Base-by-base conservation (phyloP, 345 rosid species). In the Leavenworthia alabamica region DNA sequence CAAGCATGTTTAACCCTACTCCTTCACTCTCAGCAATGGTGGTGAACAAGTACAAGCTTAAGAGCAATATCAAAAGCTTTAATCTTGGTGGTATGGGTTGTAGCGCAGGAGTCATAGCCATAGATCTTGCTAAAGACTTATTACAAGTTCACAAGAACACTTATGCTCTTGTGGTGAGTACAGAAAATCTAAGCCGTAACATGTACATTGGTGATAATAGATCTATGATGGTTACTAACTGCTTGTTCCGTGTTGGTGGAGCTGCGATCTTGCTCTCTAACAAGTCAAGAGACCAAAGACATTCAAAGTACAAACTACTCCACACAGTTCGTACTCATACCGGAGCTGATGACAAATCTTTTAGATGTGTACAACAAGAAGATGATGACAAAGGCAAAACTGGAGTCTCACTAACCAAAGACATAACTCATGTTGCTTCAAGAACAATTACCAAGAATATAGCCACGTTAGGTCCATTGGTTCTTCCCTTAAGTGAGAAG, bases 271-370 rank as follows among this genome's bases (percentile, higher is more conserved):
- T 90, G 76, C 58, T 88, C 40, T 88, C 97, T 0, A 90, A 90
- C 45, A 85, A 79, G 46, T 33, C 81, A 0, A 28, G 24, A 20
- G 97, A 90, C 24, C 56, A 72, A 39, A 63, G 80, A 27, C 60
- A 85, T 58, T 83, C 96, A 2, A 90, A 86, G 81, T 90, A 88
- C 53, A 80, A 76, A 77, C 85, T 90, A 5, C 79, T 82, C 56
- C 89, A 90, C 60, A 83, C 81, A 22, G 97, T 90, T 20, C 73
- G 97, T 56, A 88, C 91, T 4, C 96, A 90, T 53, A 77, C 81
- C 0, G 96, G 97, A 22, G 89, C 97, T 0, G 83, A 90, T 56
- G 91, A 90, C 15, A 88, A 80, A 64, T 92, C 97, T 1, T 90
- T 82, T 45, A 79, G 72, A 62, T 87, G 97, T 66, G 93, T 83